Conservation (phyloP, 2,329 filamentous ascomycete species). For the Ophiosphaerella herpotricha region DNA sequence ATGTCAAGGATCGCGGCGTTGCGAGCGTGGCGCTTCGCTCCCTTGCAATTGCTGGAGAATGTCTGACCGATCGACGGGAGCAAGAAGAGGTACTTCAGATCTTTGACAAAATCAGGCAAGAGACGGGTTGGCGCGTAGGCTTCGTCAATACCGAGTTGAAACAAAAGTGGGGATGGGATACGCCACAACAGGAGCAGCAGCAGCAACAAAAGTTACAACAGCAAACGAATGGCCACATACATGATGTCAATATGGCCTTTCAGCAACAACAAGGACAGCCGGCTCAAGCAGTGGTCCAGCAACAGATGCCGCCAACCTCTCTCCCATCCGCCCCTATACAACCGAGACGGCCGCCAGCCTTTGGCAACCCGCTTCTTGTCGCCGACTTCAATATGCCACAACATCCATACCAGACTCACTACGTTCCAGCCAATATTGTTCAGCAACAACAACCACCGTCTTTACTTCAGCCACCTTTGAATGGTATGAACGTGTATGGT, state of each 20-base stretch:
- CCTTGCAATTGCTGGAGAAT: conserved; percentile 76
- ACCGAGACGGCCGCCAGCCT: conserved; percentile 52
- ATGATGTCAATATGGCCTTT: conserved; percentile 17
- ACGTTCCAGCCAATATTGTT: conserved; percentile 70
- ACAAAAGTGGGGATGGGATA: conserved; percentile 75
- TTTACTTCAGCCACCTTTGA: conserved; percentile 25
- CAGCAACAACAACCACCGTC: conserved; percentile 30
- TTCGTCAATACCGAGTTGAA: conserved; percentile 75
- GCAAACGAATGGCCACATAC: conserved; percentile 18
- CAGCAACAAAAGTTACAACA: conserved; percentile 16
- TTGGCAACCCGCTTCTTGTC: conserved; percentile 71
- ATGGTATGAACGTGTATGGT: conserved; percentile 24
- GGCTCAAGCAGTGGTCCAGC: conserved; percentile 20
- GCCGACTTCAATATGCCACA: conserved; percentile 79
- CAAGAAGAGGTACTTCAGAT: conserved; percentile 82
- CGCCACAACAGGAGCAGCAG: conserved; percentile 44
- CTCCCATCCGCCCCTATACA: conserved; percentile 19
- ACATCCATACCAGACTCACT: conserved; percentile 81
- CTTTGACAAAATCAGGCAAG: conserved; percentile 72
- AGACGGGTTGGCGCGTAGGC: conserved; percentile 78
- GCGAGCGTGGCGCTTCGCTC: conserved; percentile 79
- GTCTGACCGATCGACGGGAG: conserved; percentile 69
- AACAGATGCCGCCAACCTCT: conserved; percentile 24
- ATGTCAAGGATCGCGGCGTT: conserved; percentile 79
- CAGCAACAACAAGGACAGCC: conserved; percentile 11